Evolutionary conservation across 805 yeast species (phyloP), one percentile per base, ranked within the genome.

Genomic region (Suhomyces faveliae): DNA sequence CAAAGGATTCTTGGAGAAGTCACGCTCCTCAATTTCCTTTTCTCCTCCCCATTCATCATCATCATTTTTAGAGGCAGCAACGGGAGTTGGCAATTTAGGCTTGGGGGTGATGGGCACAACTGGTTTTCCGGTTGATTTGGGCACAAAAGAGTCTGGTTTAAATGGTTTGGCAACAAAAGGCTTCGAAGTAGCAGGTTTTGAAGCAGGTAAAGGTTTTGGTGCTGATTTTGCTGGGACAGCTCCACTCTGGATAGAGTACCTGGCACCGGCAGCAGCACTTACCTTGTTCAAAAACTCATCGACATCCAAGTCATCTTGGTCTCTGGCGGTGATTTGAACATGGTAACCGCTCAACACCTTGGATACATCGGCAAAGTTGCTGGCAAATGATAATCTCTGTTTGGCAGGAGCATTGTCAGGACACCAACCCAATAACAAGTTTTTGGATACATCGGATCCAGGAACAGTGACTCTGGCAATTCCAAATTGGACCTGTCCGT

Each of bases 301-400:
- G 39, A 87, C 86, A 57, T 89, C 87, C 63, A 95, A 77, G 66
- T 94, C 99, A 61, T 90, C 96, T 38, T 80, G 74, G 62, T 89
- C 96, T 70, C 98, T 83, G n/a, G 98, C 98, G 42, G 97, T 90
- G 55, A 94, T 84, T 68, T 94, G 97, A 46, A 94, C 91, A 64
- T 94, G 99, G 70, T 92, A 94, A 41, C 96, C 96, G 56, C 77
- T 76, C 60, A 87, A 75, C 17, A 81, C 73, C 50, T 77, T 81
- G 22, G 90, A 80, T 17, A 87, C 87, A 35, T 84, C 87, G 35
- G 88, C 89, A 55, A 86, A 84, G 66, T 87, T 87, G 51, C 81
- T 70, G 22, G 92, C 90, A 68, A 84, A 87, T 1, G 90, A 83
- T 40, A 88, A 78, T 58, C 89, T 79, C 22, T 85, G 75, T 62